Evolutionary conservation across 768 basidiomycete species (phyloP), one percentile per base, ranked within the genome.

Genomic region (Calocera viscosa): DNA sequence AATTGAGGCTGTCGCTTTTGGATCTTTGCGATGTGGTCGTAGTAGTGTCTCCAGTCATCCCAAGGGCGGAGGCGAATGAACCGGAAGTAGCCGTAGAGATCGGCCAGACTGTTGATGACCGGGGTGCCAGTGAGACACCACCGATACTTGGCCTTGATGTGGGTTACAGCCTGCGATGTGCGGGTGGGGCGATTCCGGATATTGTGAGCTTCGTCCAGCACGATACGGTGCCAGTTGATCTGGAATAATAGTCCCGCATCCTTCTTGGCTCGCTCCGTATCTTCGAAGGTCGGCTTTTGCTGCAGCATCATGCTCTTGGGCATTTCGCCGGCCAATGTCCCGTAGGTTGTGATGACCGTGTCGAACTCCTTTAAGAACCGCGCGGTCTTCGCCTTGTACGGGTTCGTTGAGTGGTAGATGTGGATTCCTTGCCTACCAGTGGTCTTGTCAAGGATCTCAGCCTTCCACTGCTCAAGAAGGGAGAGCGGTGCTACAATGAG

Each of bases 61-160:
- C 75, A 78, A 1, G 80, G 78, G 0, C 79, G 75, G 33, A 78
- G 75, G 22, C 71, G 65, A 24, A 76, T 67, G 75, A 82, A 83
- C 11, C 79, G 76, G 24, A 83, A 69, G 7, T 76, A 72, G 1
- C 74, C 72, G 68, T 78, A 89, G 0, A 81, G 78, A 72, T 89
- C 89, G 0, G 74, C 72, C 22, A 89, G 78, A 14, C 75, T 73
- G 70, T 89, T 90, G 65, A 85, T 81, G 68, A 89, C 84, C 0
- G 86, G 85, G 0, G 86, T 88, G 0, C 84, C 73, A 28, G 86
- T 88, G 10, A 89, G 75, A 69, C 82, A 82, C 89, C 89, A 90
- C 40, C 86, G 80, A 72, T 84, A 81, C 19, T 71, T 78, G 0
- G 83, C 69, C 12, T 79, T 74, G 17, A 91, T 75, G 14, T 83